phyloP scores from a whole-genome alignment of 2,329 filamentous ascomycete species.

The Alternaria hordeiaustralica region DNA sequence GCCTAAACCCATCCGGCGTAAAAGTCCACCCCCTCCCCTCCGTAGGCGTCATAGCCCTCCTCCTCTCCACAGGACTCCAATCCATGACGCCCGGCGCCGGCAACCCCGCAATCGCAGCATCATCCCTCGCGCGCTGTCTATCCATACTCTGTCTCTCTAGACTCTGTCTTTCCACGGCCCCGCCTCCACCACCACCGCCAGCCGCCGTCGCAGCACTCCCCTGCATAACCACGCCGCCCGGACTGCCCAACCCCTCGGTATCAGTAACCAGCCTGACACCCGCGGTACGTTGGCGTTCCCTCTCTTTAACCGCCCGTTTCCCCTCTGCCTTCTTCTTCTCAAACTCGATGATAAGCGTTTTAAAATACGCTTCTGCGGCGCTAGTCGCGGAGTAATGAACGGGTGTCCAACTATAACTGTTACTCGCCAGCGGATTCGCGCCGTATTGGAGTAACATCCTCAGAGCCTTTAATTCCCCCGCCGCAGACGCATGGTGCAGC shows the following conservation, averaged over 20 bases:
- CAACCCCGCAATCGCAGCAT: slow-evolving; percentile 39
- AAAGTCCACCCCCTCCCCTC: slow-evolving; percentile 41
- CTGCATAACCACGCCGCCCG: background rate
- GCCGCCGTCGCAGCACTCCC: background rate
- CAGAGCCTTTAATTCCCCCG: slow-evolving; percentile 78
- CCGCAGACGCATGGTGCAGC: slow-evolving; percentile 83
- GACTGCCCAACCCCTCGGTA: slow-evolving; percentile 1
- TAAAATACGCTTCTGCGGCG: slow-evolving; percentile 84
- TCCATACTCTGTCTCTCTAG: background rate
- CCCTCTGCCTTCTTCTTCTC: slow-evolving; percentile 65
- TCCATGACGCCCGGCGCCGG: slow-evolving; percentile 46
- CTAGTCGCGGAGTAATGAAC: slow-evolving; percentile 83
- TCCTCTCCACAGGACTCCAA: slow-evolving; percentile 48
- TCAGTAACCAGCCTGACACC: slow-evolving; percentile 25
- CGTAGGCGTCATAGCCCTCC: slow-evolving; percentile 50
- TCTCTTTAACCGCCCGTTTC: slow-evolving; percentile 38
- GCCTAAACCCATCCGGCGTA: slow-evolving; percentile 35
- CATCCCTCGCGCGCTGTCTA: slow-evolving; percentile 39
- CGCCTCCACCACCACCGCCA: slow-evolving; percentile 1
- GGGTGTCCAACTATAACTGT: slow-evolving; percentile 81
- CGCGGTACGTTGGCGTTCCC: slow-evolving; percentile 39
- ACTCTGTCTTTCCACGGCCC: background rate
- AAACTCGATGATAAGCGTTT: slow-evolving; percentile 74
- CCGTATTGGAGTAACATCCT: slow-evolving; percentile 79
- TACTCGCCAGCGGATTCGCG: slow-evolving; percentile 74